Evolutionary conservation across 2,329 filamentous ascomycete genomes (phyloP).

Genomic region (Emmonsia crescens): DNA sequence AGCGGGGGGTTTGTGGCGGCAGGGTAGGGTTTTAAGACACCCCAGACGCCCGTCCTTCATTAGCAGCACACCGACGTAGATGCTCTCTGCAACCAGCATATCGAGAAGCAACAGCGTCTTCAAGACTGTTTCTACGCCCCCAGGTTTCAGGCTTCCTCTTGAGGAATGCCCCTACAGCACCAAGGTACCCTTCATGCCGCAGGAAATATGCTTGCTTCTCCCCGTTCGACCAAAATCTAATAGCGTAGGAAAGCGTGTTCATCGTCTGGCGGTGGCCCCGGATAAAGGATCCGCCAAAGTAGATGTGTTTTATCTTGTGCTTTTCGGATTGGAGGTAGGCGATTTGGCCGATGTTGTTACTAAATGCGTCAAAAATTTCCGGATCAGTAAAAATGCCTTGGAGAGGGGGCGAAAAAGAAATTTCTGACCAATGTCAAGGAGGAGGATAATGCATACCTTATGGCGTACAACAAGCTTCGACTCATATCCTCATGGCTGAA

Average conservation of each 20-base stretch:
- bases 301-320: conserved; percentile 81
- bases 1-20: background rate
- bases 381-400: background rate
- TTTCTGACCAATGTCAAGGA: background rate
- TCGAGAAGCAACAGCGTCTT: conserved; percentile 34
- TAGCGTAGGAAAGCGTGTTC: conserved; percentile 92
- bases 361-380: conserved; percentile 24
- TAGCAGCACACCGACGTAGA: background rate
- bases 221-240: conserved; percentile 94
- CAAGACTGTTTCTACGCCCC: conserved; percentile 72
- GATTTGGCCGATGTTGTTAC: conserved; percentile 97
- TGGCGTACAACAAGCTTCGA: conserved; percentile 81
- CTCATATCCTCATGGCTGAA: conserved; percentile 82
- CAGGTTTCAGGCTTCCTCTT: conserved; percentile 85
- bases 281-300: conserved; percentile 96
- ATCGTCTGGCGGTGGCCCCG: conserved; percentile 94
- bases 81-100: conserved; percentile 13
- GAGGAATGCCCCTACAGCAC: conserved; percentile 85
- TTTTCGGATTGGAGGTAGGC: conserved; percentile 96
- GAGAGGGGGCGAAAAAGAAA: background rate
- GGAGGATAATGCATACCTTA: conserved; percentile 41
- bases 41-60: background rate
- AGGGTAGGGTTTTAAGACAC: background rate
- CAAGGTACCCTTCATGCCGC: conserved; percentile 89
- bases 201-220: conserved; percentile 93